Conservation (phyloP, 2,329 filamentous ascomycete genomes). For the Fusarium austroafricanum region DNA sequence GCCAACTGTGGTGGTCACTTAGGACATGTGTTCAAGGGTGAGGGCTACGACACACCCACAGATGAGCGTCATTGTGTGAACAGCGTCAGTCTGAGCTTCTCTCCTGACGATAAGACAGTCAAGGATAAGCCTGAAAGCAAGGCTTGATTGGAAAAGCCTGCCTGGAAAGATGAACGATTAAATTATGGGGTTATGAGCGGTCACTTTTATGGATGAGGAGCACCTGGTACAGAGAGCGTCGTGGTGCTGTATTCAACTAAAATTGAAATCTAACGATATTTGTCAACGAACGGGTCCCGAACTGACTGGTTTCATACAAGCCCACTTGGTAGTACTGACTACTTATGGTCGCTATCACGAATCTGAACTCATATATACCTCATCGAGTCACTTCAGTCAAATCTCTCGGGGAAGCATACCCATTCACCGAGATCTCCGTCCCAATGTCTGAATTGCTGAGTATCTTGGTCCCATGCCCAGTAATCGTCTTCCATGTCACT, state of each 20-base stretch:
- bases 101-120: conserved; percentile 67
- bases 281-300: conserved; percentile 2
- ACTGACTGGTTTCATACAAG: background rate
- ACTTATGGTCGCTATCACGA: background rate
- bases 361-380: background rate
- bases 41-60: conserved; percentile 85
- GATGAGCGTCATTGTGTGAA: conserved; percentile 99
- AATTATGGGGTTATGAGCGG: background rate
- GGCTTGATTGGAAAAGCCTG: conserved; percentile 39
- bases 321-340: background rate
- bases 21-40: conserved; percentile 95
- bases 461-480: conserved; percentile 38
- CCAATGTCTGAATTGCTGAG: conserved; percentile 40
- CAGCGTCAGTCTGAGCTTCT: conserved; percentile 88
- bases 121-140: conserved; percentile 52
- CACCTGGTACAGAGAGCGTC: background rate
- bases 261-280: background rate
- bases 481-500: conserved; percentile 36
- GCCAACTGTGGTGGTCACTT: conserved; percentile 93
- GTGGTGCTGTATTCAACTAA: background rate
- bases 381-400: conserved; percentile 30
- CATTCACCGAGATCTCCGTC: conserved; percentile 38
- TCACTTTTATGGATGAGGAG: background rate
- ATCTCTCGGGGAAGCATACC: conserved; percentile 42
- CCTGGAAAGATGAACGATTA: background rate